Evolutionary conservation across 176 grass and related monocot species (phyloP).

Genomic region (Avena sativa): DNA sequence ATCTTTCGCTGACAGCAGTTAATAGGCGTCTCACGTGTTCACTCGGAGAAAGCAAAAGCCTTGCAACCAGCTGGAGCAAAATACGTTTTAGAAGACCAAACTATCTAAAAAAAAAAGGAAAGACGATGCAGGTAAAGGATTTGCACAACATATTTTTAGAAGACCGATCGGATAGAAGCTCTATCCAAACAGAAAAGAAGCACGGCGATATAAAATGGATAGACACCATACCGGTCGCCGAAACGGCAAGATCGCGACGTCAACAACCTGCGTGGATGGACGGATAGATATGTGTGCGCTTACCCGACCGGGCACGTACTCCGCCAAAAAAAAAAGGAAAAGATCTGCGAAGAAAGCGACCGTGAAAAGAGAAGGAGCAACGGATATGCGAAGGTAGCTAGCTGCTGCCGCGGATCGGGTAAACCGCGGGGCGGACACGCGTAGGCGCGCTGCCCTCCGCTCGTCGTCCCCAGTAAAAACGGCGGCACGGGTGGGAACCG

Average conservation of each 20-base stretch:
- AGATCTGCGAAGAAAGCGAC: neutral
- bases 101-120: neutral
- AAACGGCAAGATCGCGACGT: neutral
- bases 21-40: neutral
- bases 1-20: neutral
- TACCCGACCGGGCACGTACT: neutral
- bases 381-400: neutral
- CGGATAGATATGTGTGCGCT: neutral
- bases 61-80: neutral
- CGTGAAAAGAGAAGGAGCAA: neutral
- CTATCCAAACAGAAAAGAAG: neutral
- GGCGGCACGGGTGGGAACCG: slow-evolving; percentile 3
- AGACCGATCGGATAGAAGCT: neutral
- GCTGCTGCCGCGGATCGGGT: slow-evolving; percentile 31
- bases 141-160: neutral
- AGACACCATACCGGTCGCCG: neutral
- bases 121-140: neutral
- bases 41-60: neutral
- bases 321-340: neutral
- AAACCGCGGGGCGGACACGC: slow-evolving; percentile 41
- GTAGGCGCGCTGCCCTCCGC: neutral
- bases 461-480: slow-evolving; percentile 20
- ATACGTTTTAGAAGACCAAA: neutral
- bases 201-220: neutral
- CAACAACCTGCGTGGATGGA: neutral